Base-by-base conservation (phyloP, 768 basidiomycete species). In the Brasilioporus rufonigricans region DNA sequence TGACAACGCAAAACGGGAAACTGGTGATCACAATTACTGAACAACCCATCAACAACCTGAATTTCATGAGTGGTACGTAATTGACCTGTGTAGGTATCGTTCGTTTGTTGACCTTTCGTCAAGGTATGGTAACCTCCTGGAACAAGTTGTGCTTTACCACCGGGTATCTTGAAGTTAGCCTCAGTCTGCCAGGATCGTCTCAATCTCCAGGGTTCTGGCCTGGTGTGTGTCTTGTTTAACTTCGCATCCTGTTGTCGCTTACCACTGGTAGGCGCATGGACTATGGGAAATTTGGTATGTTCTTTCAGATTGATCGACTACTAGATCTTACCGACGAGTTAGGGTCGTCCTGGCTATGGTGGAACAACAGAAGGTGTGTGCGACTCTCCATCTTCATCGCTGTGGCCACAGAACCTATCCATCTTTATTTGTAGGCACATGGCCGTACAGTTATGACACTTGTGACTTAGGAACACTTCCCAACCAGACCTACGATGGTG, bases 81-180 rank as follows among this genome's bases (percentile, higher is more conserved):
- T 38, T 38, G 5, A 13, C 39, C 14, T 48, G 23, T 35, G 8
- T 18, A 40, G 18, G n/a, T 53, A 50, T 46, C 16, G 44, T 48
- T 29, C 12, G 9, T 50, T 50, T 43, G 27, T 46, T 57, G 29
- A 62, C 21, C 16, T 36, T 18, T 50, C 47, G 19, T 45, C 35
- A 54, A 80, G 84, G 83, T 35, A 87, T 87, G 86, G 50, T 94
- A 11, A 85, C 88, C 61, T 81, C 85, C 13, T 97, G 95, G 94
- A 96, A 97, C 73, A 92, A 97, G 72, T 72, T 97, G 51, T 98
- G 95, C 73, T 97, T 94, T 73, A 95, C 86, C 16, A 93, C 92
- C 0, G 93, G 92, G 2, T 93, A 94, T 66, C 76, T 98, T 53
- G 97, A 97, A 72, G 83, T 87, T 3, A 81, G 78, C n/a, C 62